Evolutionary conservation across 768 basidiomycete species (phyloP).

Genomic region (Suillus decipiens): DNA sequence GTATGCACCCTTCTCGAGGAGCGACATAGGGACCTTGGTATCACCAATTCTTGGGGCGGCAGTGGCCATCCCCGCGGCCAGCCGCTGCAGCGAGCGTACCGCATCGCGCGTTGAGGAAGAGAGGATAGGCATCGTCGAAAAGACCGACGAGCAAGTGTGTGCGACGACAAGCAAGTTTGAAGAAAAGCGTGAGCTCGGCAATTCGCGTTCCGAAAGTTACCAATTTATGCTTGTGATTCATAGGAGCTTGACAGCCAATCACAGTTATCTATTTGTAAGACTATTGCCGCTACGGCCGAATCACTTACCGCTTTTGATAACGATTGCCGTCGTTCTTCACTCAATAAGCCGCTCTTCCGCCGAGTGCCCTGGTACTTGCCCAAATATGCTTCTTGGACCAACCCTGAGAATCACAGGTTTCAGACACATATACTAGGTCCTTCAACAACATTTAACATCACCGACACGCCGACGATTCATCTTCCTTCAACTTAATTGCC

Average conservation of each 20-base stretch:
- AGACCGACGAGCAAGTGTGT: conserved; percentile 24
- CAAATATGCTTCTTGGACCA: conserved; percentile 5
- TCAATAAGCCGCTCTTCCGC: conserved; percentile 15
- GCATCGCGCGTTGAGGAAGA: conserved; percentile 55
- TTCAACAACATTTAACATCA: not conserved
- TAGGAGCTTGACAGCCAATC: conserved; percentile 23
- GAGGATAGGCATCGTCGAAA: conserved; percentile 63
- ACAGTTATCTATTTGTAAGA: conserved; percentile 19
- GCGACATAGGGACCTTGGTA: conserved; percentile 87
- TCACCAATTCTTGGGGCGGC: conserved; percentile 80
- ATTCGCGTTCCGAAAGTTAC: conserved; percentile 18
- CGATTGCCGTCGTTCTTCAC: not conserved
- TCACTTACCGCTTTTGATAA: conserved; percentile 8
- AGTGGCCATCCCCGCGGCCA: conserved; percentile 78
- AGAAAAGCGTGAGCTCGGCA: conserved; percentile 27
- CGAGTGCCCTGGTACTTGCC: conserved; percentile 7
- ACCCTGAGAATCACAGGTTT: not conserved
- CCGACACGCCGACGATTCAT: not conserved
- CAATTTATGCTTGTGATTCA: conserved; percentile 29
- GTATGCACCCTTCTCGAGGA: conserved; percentile 77
- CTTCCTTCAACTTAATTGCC: not conserved
- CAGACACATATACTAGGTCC: not conserved
- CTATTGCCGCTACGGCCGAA: conserved; percentile 15
- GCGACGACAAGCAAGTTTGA: conserved; percentile 23
- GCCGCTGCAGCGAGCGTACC: conserved; percentile 51